Conservation (phyloP, 108 stramenopile species). For the Nannochloropsis gaditana region DNA sequence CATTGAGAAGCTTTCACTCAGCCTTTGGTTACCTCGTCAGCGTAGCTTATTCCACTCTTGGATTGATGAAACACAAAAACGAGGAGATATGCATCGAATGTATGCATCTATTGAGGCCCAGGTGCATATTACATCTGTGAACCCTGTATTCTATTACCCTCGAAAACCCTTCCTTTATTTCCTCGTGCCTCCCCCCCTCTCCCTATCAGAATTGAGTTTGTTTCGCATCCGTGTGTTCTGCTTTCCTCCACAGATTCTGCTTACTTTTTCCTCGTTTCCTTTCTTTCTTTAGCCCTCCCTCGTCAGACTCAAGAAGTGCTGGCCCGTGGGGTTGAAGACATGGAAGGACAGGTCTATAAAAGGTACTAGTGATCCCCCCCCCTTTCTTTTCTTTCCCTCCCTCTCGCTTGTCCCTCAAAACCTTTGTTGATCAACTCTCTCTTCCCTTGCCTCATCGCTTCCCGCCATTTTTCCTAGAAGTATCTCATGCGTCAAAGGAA, state of each 20-base stretch:
- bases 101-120: background rate
- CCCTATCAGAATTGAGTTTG: background rate
- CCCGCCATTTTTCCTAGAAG: background rate
- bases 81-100: background rate
- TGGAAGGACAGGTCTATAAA: background rate
- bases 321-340: no score
- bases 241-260: background rate
- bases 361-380: background rate
- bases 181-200: background rate
- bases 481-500: background rate
- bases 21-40: no score
- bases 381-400: background rate
- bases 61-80: no score
- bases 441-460: background rate
- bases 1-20: no score
- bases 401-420: no score
- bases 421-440: no score
- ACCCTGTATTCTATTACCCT: no score
- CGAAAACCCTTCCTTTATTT: background rate
- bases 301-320: no score
- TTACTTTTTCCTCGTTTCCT: background rate
- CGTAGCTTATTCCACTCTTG: no score
- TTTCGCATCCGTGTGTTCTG: background rate
- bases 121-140: no score
- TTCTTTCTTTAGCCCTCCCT: background rate